Evolutionary conservation across 805 yeast species (phyloP).

Genomic region (Brettanomyces bruxellensis): DNA sequence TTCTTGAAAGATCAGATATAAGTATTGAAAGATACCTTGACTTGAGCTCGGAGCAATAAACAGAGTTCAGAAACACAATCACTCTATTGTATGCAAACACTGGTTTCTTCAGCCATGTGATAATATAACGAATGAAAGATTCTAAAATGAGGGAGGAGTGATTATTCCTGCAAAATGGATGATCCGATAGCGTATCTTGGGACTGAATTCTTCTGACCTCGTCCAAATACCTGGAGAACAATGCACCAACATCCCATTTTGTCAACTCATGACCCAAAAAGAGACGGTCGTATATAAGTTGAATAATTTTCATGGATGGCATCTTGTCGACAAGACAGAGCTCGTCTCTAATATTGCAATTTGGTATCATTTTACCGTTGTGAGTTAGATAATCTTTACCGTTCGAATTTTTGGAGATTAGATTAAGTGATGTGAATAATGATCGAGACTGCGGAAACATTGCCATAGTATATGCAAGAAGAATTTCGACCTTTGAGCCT

Average conservation of each 20-base stretch:
- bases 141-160: neutral
- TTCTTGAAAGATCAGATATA: neutral
- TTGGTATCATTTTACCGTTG: no score
- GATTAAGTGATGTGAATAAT: neutral
- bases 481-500: slow-evolving; percentile 3
- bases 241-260: neutral
- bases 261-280: neutral
- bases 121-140: neutral
- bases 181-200: neutral
- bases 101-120: slow-evolving; percentile 3
- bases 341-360: neutral
- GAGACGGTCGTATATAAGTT: neutral
- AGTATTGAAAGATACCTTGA: neutral
- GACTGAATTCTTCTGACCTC: neutral
- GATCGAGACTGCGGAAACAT: slow-evolving; percentile 6
- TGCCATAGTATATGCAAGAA: slow-evolving; percentile 6
- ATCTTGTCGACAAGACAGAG: neutral
- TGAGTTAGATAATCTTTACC: neutral
- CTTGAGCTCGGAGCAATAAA: neutral
- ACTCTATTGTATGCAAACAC: slow-evolving; percentile 4
- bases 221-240: neutral
- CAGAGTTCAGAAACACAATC: neutral
- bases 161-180: neutral
- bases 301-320: neutral
- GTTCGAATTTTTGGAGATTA: neutral